Conservation (phyloP, 768 basidiomycete genomes). For the Neoboletus magnificus region DNA sequence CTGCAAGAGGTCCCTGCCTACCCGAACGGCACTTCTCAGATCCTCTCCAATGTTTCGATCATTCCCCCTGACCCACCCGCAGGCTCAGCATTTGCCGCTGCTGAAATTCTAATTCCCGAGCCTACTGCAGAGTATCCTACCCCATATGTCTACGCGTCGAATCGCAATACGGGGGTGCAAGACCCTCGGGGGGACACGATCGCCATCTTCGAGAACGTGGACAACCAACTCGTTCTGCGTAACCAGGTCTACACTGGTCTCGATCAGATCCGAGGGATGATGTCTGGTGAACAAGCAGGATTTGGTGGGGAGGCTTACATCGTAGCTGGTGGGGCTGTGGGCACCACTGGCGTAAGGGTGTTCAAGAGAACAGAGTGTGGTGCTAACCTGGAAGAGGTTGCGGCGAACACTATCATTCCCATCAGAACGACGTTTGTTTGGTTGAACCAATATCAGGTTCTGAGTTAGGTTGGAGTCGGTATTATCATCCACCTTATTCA, state of each 20-base stretch:
- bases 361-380: conserved; percentile 42
- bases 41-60: too few relatives aligned
- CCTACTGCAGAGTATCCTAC: conserved; percentile 44
- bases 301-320: conserved; percentile 49
- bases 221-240: too few relatives aligned
- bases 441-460: conserved; percentile 6
- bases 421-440: conserved; percentile 54
- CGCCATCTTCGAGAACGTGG: too few relatives aligned
- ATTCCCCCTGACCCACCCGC: too few relatives aligned
- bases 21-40: too few relatives aligned
- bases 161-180: conserved; percentile 54
- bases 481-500: background rate
- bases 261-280: too few relatives aligned
- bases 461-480: background rate
- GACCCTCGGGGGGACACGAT: too few relatives aligned
- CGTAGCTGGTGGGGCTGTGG: conserved; percentile 52
- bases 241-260: too few relatives aligned
- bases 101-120: conserved; percentile 60
- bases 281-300: conserved; percentile 21
- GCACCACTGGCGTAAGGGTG: conserved; percentile 56
- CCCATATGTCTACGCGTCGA: conserved; percentile 66
- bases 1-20: too few relatives aligned
- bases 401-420: conserved; percentile 49
- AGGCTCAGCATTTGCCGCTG: too few relatives aligned
- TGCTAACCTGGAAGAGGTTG: conserved; percentile 36